These are phyloP conservation scores for Wickerhamomyces subpelliculosus DNA, from an alignment of 805 yeast species.

Conservation along the genomic window DNA sequence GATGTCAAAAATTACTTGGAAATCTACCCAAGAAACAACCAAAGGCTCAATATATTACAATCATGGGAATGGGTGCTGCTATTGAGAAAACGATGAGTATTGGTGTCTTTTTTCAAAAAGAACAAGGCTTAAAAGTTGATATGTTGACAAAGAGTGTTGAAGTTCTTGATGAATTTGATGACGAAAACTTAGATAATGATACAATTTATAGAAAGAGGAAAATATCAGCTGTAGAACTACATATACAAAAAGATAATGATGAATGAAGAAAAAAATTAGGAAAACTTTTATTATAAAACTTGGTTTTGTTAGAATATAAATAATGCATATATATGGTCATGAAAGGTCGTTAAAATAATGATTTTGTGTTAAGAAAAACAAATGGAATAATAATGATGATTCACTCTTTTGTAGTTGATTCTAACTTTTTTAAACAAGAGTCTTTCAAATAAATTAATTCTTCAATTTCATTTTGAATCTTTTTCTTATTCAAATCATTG, in stretches of 20 bases:
- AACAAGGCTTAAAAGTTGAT: slow-evolving; percentile 46
- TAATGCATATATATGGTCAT: neutral
- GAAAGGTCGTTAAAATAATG: neutral
- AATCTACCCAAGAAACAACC: slow-evolving; percentile 38
- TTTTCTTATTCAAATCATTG: slow-evolving; percentile 29
- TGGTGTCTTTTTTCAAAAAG: slow-evolving; percentile 51
- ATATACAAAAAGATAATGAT: slow-evolving; percentile 19
- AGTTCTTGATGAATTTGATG: slow-evolving; percentile 63
- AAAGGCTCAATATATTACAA: slow-evolving; percentile 38
- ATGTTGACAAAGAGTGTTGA: slow-evolving; percentile 56
- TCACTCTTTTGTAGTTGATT: neutral
- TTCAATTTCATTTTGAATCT: slow-evolving; percentile 41
- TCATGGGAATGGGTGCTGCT: slow-evolving; percentile 74
- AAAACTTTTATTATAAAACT: neutral
- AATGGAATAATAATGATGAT: no score
- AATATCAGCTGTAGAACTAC: slow-evolving; percentile 37
- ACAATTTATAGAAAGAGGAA: slow-evolving; percentile 27
- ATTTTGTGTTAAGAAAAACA: no score
- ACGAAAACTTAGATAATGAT: slow-evolving; percentile 26
- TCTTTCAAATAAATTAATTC: slow-evolving; percentile 42
- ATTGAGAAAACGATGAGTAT: slow-evolving; percentile 57
- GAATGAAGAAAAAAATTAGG: neutral
- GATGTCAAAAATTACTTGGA: slow-evolving; percentile 45
- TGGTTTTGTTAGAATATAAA: neutral
- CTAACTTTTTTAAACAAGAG: slow-evolving; percentile 28